Percentiles rank a stretch among this genome's conserved stretches.
These are phyloP conservation scores for Amanita brunnescens DNA, from an alignment of 768 basidiomycete species.

Conservation along the genomic window DNA sequence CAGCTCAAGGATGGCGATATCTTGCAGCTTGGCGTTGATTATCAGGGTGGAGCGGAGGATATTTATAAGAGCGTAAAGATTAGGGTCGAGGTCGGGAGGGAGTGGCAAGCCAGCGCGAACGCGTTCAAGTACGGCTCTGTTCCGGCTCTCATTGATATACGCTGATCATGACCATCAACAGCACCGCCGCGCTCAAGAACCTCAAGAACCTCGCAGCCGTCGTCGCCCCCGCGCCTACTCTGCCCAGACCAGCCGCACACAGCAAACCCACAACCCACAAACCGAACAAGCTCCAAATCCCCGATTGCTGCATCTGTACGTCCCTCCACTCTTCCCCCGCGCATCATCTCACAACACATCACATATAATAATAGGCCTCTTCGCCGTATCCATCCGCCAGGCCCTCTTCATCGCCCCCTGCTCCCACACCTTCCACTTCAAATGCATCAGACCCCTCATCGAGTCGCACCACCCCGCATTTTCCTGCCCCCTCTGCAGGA, in stretches of 20 bases:
- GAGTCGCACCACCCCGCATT: slow-evolving; percentile 86
- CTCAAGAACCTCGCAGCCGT: too few relatives aligned
- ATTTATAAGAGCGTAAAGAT: slow-evolving; percentile 98
- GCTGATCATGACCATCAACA: slow-evolving; percentile 18
- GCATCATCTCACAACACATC: too few relatives aligned
- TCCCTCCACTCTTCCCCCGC: slow-evolving; percentile 11
- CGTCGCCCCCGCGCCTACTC: too few relatives aligned
- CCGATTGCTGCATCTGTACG: slow-evolving; percentile 95
- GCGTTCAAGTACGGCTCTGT: slow-evolving; percentile 84
- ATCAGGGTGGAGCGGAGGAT: slow-evolving; percentile 95
- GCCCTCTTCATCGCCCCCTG: too few relatives aligned
- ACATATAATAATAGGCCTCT: slow-evolving; percentile 35
- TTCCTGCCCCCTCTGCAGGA: slow-evolving; percentile 90
- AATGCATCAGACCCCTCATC: slow-evolving; percentile 90
- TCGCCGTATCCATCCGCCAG: slow-evolving; percentile 87
- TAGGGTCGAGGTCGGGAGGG: slow-evolving; percentile 76
- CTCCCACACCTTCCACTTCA: slow-evolving; percentile 94
- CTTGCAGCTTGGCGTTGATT: slow-evolving; percentile 92
- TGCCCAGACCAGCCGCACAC: neutral
- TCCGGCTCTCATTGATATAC: slow-evolving; percentile 11
- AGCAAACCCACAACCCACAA: too few relatives aligned
- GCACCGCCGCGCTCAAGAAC: slow-evolving; percentile 67
- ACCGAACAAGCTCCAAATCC: too few relatives aligned
- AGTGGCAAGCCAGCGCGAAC: slow-evolving; percentile 86
- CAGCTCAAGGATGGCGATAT: slow-evolving; percentile 90